Evolutionary conservation across 805 yeast genomes (phyloP).

Genomic region (Yarrowia phangngaensis): DNA sequence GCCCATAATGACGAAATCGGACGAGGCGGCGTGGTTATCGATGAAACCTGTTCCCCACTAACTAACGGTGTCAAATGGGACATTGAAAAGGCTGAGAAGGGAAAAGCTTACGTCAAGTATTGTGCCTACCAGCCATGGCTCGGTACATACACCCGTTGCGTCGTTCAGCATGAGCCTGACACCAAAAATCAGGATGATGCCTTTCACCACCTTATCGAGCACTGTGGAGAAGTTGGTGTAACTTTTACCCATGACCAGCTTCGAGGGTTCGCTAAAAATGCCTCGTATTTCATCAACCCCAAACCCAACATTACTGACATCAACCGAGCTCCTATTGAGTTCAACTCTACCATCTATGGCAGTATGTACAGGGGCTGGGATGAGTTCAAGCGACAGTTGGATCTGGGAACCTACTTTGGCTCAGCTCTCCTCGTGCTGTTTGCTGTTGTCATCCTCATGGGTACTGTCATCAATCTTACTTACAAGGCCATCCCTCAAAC

Average conservation of each 20-base stretch:
- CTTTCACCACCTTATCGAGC: constrained; percentile 1
- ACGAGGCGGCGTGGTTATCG: too few species aligned
- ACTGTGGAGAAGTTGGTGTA: constrained; percentile 9
- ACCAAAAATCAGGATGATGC: constrained; percentile 14
- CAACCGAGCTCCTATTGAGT: constrained; percentile 15
- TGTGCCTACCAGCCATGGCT: constrained; percentile 22
- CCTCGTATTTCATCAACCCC: constrained; percentile 3
- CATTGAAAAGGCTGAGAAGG: constrained; percentile 11
- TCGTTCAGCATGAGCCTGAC: neutral
- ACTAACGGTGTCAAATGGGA: constrained; percentile 19
- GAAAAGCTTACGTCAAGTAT: constrained; percentile 18
- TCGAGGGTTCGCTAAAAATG: neutral
- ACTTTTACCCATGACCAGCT: neutral
- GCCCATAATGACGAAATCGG: too few species aligned
- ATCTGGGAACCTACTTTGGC: constrained; percentile 31
- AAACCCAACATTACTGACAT: constrained; percentile 22
- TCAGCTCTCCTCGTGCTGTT: constrained; percentile 36
- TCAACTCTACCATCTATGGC: constrained; percentile 5
- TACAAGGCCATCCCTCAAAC: constrained; percentile 28
- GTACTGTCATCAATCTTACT: constrained; percentile 30
- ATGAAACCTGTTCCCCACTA: neutral
- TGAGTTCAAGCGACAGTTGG: constrained; percentile 22
- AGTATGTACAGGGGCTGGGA: neutral
- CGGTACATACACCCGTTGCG: constrained; percentile 23
- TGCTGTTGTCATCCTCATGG: constrained; percentile 34